Conservation (phyloP, 2,329 filamentous ascomycete genomes). For the Sclerotinia glacialis region DNA sequence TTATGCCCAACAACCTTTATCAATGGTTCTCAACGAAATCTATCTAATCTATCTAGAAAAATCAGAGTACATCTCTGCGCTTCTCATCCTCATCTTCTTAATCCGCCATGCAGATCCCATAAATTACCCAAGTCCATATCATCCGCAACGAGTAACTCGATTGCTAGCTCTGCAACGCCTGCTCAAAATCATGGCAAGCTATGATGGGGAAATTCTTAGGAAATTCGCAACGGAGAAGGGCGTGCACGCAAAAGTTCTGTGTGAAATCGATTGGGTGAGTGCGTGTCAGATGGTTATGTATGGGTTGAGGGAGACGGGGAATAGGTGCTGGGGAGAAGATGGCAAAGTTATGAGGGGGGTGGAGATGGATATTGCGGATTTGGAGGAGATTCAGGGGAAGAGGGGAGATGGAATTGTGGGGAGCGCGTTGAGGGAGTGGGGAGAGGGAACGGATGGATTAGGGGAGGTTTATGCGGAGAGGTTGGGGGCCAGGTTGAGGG, state of each 20-base stretch:
- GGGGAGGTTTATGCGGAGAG: not conserved
- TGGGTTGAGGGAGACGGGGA: slow-evolving; percentile 4
- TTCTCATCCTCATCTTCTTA: slow-evolving; percentile 44
- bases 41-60: slow-evolving; percentile 45
- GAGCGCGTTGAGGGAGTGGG: slow-evolving; percentile 11
- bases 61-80: slow-evolving; percentile 48
- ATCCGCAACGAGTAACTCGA: slow-evolving; percentile 50
- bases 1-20: slow-evolving; percentile 25
- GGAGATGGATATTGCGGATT: slow-evolving; percentile 7
- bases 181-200: slow-evolving; percentile 49
- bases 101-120: slow-evolving; percentile 47
- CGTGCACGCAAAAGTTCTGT: not conserved
- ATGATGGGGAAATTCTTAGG: slow-evolving; percentile 29
- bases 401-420: not conserved
- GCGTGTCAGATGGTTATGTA: slow-evolving; percentile 17
- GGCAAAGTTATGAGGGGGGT: slow-evolving; percentile 10
- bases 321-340: slow-evolving; percentile 14
- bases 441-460: not conserved
- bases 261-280: slow-evolving; percentile 25
- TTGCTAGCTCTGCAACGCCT: slow-evolving; percentile 53
- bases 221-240: slow-evolving; percentile 16
- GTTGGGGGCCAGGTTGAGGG: slow-evolving; percentile 3
- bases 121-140: slow-evolving; percentile 50
- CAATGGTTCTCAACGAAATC: slow-evolving; percentile 46
- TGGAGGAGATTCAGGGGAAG: slow-evolving; percentile 6